Evolutionary conservation across 805 yeast genomes (phyloP).

Genomic region (Zygotorulaspora danielsina): DNA sequence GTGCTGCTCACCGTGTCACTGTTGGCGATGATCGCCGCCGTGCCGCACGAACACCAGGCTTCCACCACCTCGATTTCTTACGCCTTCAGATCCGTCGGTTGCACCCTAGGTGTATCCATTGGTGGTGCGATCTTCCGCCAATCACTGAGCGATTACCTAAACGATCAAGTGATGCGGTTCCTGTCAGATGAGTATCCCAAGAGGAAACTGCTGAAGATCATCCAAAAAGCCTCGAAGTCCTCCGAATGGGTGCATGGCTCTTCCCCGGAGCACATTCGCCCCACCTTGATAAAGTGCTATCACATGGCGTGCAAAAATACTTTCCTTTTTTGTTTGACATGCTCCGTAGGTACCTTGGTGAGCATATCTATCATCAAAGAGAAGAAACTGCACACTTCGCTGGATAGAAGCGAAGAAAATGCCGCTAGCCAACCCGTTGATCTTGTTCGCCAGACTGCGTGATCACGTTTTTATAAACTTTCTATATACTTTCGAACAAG

Average conservation of each 20-base stretch:
- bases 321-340: constrained; percentile 44
- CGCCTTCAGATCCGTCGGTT: constrained; percentile 80
- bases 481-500: too few species aligned
- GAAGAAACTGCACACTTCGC: constrained; percentile 50
- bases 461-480: too few species aligned
- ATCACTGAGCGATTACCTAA: constrained; percentile 35
- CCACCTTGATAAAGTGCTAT: constrained; percentile 49
- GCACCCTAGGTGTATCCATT: constrained; percentile 74
- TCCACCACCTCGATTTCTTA: constrained; percentile 86
- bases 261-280: constrained; percentile 52
- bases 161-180: constrained; percentile 31
- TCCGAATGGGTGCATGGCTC: constrained; percentile 47
- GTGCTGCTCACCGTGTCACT: constrained; percentile 61
- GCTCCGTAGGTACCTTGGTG: constrained; percentile 37
- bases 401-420: constrained; percentile 38
- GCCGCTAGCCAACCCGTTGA: neutral
- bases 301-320: constrained; percentile 50
- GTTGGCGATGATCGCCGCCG: constrained; percentile 67
- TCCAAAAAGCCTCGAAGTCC: constrained; percentile 50
- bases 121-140: constrained; percentile 61
- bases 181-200: constrained; percentile 38
- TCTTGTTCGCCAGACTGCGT: neutral
- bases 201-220: constrained; percentile 41
- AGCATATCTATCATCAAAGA: constrained; percentile 51
- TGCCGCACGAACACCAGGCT: constrained; percentile 66